Evolutionary conservation across 1,284 basidiomycete species (phyloP), one percentile per base, ranked within the genome.

Genomic region (Boletus semigastroideus): DNA sequence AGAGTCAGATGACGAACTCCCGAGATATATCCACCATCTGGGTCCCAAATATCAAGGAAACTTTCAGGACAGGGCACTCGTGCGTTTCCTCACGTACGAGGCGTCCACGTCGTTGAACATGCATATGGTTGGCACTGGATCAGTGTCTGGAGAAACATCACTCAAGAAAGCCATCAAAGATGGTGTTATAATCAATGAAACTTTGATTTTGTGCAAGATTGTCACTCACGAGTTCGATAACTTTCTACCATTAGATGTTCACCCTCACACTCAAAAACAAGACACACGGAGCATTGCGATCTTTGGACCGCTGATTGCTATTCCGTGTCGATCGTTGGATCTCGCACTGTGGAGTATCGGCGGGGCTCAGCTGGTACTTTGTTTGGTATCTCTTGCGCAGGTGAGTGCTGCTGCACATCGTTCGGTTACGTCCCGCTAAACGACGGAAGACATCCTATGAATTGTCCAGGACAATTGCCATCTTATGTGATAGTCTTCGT

Each of bases 261-360:
- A 36, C 25, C 14, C 33, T 37, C 20, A 8, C 14, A 39, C 42
- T 2, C 48, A 28, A 28, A 38, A 6, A n/a, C 55, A 30, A 13
- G 33, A 53, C 16, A 20, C 28, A 13, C 17, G 22, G 9, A 36
- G 11, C 4, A 17, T 42, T 22, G 4, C 22, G 4, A 40, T 41
- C 9, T 55, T 43, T 31, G 88, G 87, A 1, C 78, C 89, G 61
- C 78, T 90, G 3, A 74, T 84, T 53, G 68, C 84, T 2, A 79
- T 84, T 40, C 79, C 79, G 20, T 80, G 80, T 14, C 74, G 75
- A 22, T 79, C 84, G 47, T 68, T 96, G 34, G 94, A 97, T 68
- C 77, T 82, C 52, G 82, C 87, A 0, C 70, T 97, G 48, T 92
- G 90, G 84, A 84, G 83, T 59, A 81, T 93, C 42, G 94, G 94